A percentile compares a stretch with the other conserved stretches of the same genome.
These are phyloP conservation scores for Manihot esculenta DNA, from an alignment of 441 rosid species.

Conservation along the genomic window DNA sequence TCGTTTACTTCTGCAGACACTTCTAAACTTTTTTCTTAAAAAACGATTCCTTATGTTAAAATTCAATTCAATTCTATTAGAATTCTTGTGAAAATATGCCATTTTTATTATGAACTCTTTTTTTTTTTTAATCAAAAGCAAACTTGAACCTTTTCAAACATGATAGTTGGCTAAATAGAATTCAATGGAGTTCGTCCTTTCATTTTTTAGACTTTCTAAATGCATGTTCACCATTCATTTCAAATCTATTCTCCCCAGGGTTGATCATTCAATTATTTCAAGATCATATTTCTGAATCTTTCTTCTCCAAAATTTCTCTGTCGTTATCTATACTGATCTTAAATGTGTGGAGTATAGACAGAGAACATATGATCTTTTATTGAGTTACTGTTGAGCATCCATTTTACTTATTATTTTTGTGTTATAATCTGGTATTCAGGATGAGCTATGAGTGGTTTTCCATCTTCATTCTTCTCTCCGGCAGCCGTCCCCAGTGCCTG, in stretches of 20 bases:
- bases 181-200: too few species aligned
- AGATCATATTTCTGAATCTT: not conserved
- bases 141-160: too few species aligned
- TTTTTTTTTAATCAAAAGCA: too few species aligned
- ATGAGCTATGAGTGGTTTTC: conserved; percentile 17
- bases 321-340: not conserved
- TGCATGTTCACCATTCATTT: too few species aligned
- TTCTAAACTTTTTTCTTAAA: not conserved
- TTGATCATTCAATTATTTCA: not conserved
- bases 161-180: too few species aligned
- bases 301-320: not conserved
- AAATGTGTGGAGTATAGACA: not conserved
- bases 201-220: too few species aligned
- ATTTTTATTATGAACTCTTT: too few species aligned
- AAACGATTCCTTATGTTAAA: too few species aligned
- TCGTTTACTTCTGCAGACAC: not conserved
- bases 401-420: not conserved
- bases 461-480: not conserved
- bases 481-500: not conserved
- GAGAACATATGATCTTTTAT: not conserved
- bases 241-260: not conserved
- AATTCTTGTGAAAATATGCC: too few species aligned
- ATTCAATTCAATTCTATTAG: too few species aligned
- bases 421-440: conserved; percentile 11
- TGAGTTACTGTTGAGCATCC: not conserved